Base-by-base conservation (phyloP, 495 filamentous ascomycete genomes). In the Xylaria palmicola region DNA sequence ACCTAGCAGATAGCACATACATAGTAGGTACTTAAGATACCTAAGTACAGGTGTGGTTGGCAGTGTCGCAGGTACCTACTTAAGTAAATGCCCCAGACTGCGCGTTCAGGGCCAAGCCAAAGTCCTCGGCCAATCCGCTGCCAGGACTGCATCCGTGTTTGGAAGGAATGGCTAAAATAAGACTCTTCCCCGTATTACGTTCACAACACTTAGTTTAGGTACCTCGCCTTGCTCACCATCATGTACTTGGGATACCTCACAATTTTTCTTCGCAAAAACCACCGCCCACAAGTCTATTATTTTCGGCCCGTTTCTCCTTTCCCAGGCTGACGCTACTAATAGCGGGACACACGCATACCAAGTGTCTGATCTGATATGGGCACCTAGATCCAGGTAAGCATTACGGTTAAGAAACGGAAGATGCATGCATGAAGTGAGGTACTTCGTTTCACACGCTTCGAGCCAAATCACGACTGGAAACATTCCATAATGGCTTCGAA, bases 71-170 rank as follows among this genome's bases (percentile, higher is more conserved):
- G n/a, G n/a, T n/a, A n/a, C n/a, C n/a, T n/a, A n/a, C n/a, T n/a
- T n/a, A n/a, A n/a, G n/a, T n/a, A n/a, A n/a, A n/a, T n/a, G n/a
- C n/a, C n/a, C n/a, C n/a, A n/a, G n/a, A n/a, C n/a, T n/a, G n/a
- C n/a, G n/a, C n/a, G n/a, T n/a, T n/a, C n/a, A n/a, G n/a, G n/a
- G n/a, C n/a, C n/a, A n/a, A 19, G 29, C 29, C 47, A 9, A 19
- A 12, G 26, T 20, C 34, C 29, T 50, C 48, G 36, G 32, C 65
- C 68, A 70, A 70, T 68, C 62, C 56, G 59, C 61, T 50, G 41
- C 59, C n/a, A 32, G 59, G 52, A 62, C 58, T 56, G 36, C 40
- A 53, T 58, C 63, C 63, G 59, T 57, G 56, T 62, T 59, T 49
- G 62, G 59, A 56, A 57, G n/a, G 40, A 44, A 44, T 32, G 39